A percentile compares a stretch with the other conserved stretches of the same genome.
Evolutionary conservation across 139 green algal genomes (phyloP).

Genomic region (Chlorella sp.): DNA sequence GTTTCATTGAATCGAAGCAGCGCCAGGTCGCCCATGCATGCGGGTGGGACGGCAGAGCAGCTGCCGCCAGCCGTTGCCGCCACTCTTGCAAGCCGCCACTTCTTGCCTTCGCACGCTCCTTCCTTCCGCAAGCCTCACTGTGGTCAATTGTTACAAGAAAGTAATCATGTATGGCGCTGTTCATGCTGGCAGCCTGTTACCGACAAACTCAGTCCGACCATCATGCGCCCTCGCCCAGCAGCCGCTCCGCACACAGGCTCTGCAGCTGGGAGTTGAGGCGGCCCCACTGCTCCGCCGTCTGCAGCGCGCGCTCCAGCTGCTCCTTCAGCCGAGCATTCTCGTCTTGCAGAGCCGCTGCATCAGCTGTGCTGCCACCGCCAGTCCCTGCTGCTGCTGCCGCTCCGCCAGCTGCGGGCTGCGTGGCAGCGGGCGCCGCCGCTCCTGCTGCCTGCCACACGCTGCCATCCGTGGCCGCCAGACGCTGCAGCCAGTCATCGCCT

Average conservation of each 20-base stretch:
- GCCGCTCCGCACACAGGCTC: slow-evolving; percentile 32
- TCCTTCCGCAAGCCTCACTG: too few relatives aligned
- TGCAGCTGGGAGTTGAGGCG: slow-evolving; percentile 61
- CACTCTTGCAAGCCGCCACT: too few relatives aligned
- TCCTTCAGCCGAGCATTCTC: slow-evolving; percentile 51
- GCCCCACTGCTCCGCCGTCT: slow-evolving; percentile 51
- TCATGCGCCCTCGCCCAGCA: slow-evolving; percentile 3
- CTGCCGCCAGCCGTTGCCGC: too few relatives aligned
- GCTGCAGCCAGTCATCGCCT: neutral
- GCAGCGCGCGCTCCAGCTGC: slow-evolving; percentile 49
- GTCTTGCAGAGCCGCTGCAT: slow-evolving; percentile 39
- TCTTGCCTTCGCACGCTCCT: too few relatives aligned
- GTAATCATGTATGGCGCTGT: too few relatives aligned
- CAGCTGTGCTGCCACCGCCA: neutral
- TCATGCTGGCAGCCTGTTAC: too few relatives aligned
- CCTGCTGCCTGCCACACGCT: neutral
- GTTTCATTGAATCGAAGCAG: too few relatives aligned
- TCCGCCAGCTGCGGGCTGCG: too few relatives aligned
- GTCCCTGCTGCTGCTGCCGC: neutral
- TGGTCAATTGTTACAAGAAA: too few relatives aligned
- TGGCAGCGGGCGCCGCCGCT: neutral
- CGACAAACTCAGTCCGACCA: neutral
- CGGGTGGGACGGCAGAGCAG: too few relatives aligned
- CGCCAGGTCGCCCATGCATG: too few relatives aligned
- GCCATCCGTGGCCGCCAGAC: neutral